Base-by-base conservation (phyloP, 2,329 filamentous ascomycete species). In the Moelleriella libera region DNA sequence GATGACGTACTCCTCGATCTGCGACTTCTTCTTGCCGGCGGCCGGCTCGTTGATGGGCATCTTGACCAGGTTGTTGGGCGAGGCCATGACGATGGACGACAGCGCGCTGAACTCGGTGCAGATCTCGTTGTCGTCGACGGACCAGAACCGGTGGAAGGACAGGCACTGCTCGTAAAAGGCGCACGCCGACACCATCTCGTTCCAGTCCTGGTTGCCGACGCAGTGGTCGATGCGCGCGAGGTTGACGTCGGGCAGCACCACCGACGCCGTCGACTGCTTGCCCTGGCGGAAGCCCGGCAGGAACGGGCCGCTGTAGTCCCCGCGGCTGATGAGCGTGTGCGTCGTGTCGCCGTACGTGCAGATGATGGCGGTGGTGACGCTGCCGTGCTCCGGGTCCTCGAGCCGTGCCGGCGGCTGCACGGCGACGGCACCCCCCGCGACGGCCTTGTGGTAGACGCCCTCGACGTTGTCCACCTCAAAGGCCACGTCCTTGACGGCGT, bases 21-120 rank as follows among this genome's bases (percentile, higher is more conserved):
- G 90, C 9, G 82, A 87, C 65, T 88, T 86, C 68, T 87, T 90
- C 70, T 92, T 92, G 50, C 89, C 90, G 1, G 78, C 71, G 0
- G 90, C 90, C 2, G 90, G 90, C 69, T 96, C 89, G 71, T 96
- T 96, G 76, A 97, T 94, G 58, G 90, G 90, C 88, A 96, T 96
- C 70, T 96, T 96, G 66, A 96, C 88, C 5, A 84, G 64, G 49
- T 90, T 84, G 69, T 89, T 87, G 50, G 81, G 80, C 5, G 82
- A 87, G 41, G 85, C 79, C 88, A 96, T 95, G 60, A 96, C 90
- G 58, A 96, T 82, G 59, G 80, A 86, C 67, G 83, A 88, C 44
- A 96, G 74, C 8, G 90, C 88, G 1, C 83, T 88, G 75, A 87
- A 96, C 61, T 94, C 88, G 54, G 86, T 95, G 75, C 81, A 87